Evolutionary conservation across 1,139 yeast genomes (phyloP), one percentile per base, ranked within the genome.

Genomic region (Geotrichum candidum): DNA sequence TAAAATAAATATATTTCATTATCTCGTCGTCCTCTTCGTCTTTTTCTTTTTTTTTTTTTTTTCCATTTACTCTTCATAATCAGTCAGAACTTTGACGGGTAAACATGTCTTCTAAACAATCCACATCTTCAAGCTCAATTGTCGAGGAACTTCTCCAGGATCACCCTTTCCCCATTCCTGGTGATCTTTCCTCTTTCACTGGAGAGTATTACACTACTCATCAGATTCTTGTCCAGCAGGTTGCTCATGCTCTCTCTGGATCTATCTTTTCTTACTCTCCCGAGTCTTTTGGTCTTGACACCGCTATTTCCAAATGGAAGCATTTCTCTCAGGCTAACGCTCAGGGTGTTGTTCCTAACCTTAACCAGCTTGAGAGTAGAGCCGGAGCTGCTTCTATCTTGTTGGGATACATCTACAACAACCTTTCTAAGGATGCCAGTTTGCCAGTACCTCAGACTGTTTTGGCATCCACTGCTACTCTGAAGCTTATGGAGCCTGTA

Each of bases 361-460:
- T 83, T 69, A 80, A 81, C 73, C 78, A 80, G 69, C 81, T 90
- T 64, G 91, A 91, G 72, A 83, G 90, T 56, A 84, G 97, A 73
- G 79, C 88, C 1, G 98, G 97, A 68, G 96, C 97, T 41, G 89
- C 94, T 55, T 82, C 85, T 67, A 83, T 90, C 52, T 80, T 94
- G 59, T 78, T 89, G 62, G 98, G 97, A 31, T 91, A 86, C 76
- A 76, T 85, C 67, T 77, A 72, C 57, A 81, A 68, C 61, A 66
- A 65, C 61, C 52, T 29, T 31, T 46, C 46, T n/a, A 25, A 56
- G 4, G 57, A 52, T 22, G 35, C 64, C 35, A 65, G 61, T 9
- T 55, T 64, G 35, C 68, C 69, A 29, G 60, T 66, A 22, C 70
- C 76, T 22, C 69, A 74, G 63, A 60, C 76, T 62, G 86, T 88